Conservation (phyloP, 169 alveolate genomes). For the Perkinsus olseni region DNA sequence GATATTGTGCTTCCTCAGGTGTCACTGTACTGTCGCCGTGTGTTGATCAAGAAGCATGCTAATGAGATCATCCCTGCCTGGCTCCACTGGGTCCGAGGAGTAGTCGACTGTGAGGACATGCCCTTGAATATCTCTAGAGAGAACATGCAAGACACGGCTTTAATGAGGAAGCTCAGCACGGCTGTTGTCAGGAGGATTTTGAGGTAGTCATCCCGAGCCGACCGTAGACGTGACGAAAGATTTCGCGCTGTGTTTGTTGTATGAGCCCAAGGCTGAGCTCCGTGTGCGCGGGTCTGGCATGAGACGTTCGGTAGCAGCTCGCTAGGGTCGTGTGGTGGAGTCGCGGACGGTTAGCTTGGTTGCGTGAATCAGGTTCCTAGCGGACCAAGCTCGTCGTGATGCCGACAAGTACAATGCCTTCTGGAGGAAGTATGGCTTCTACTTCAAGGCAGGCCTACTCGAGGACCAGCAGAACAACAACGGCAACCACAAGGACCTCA, state of each 20-base stretch:
- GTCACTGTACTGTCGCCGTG: conserved; percentile 61
- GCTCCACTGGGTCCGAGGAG: conserved; percentile 91
- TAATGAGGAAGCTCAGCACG: conserved; percentile 71
- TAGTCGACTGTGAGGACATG: conserved; percentile 94
- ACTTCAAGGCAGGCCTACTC: conserved; percentile 68
- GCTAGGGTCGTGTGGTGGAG: too few relatives aligned
- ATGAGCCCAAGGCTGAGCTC: too few relatives aligned
- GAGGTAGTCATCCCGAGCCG: neutral
- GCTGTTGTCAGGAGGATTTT: conserved; percentile 79
- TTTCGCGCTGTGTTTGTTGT: too few relatives aligned
- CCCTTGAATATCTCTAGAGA: conserved; percentile 93
- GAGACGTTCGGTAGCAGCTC: too few relatives aligned
- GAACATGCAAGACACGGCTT: conserved; percentile 67
- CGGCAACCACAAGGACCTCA: conserved; percentile 40
- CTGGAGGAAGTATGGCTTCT: conserved; percentile 62
- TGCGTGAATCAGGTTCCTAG: neutral
- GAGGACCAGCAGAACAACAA: conserved; percentile 53
- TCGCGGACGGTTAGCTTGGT: neutral
- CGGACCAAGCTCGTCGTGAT: conserved; percentile 38
- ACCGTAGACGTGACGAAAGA: too few relatives aligned
- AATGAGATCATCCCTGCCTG: conserved; percentile 83
- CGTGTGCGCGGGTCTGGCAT: too few relatives aligned
- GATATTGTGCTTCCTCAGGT: too few relatives aligned
- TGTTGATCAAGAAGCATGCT: conserved; percentile 81
- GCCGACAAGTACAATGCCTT: conserved; percentile 64